Conservation (phyloP, 352 stramenopile genomes). For the Phytophthora crassamura region DNA sequence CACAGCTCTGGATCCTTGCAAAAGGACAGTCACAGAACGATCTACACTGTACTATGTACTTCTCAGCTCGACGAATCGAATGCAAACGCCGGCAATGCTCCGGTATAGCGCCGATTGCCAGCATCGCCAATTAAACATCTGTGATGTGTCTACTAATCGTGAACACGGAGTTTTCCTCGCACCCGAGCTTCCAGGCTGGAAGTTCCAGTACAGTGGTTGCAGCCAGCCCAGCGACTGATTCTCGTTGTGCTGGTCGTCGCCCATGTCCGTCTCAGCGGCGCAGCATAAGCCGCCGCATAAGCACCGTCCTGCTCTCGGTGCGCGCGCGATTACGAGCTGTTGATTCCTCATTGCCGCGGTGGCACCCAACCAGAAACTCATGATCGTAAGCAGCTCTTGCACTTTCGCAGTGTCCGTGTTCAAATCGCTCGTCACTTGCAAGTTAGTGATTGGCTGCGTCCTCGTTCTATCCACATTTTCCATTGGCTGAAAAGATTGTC, state of each 20-base stretch:
- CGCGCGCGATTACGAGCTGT: neutral
- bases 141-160: too few species aligned
- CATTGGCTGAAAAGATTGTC: conserved; percentile 52
- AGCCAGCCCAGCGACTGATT: neutral
- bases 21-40: too few species aligned
- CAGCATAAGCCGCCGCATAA: conserved; percentile 1
- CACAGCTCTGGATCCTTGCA: too few species aligned
- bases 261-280: too few species aligned
- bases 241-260: neutral
- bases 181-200: too few species aligned
- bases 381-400: neutral
- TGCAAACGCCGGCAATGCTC: too few species aligned
- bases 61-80: too few species aligned
- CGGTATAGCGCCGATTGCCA: too few species aligned
- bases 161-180: too few species aligned
- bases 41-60: too few species aligned
- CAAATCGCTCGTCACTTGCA: neutral
- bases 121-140: too few species aligned
- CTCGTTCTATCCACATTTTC: neutral
- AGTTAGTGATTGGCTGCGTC: conserved; percentile 26
- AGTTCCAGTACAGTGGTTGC: too few species aligned
- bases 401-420: neutral
- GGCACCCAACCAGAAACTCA: conserved; percentile 3
- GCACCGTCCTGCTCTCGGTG: neutral
- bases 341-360: conserved; percentile 7